Percentiles rank a stretch among this genome's conserved stretches.
These are phyloP conservation scores for Spathaspora arborariae DNA, from an alignment of 805 yeast species.

Conservation along the genomic window DNA sequence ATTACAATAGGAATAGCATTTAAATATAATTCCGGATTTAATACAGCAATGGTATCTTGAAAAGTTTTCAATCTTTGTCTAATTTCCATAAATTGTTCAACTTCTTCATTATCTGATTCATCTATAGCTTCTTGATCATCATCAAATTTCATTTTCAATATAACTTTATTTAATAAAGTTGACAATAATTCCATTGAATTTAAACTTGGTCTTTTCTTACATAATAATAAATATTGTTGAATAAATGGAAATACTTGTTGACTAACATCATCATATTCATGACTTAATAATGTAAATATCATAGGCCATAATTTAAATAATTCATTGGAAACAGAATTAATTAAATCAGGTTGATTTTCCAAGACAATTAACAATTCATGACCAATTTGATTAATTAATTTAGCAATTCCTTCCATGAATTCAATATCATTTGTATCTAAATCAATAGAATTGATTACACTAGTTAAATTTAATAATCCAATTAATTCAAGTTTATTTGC, in stretches of 20 bases:
- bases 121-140: conserved; percentile 58
- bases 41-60: conserved; percentile 72
- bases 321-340: conserved; percentile 39
- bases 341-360: conserved; percentile 43
- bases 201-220: conserved; percentile 51
- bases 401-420: conserved; percentile 73
- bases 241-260: conserved; percentile 79
- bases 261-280: conserved; percentile 87
- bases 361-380: conserved; percentile 68
- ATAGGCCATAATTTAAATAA: conserved; percentile 68
- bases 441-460: conserved; percentile 36
- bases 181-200: conserved; percentile 49
- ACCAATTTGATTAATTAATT: conserved; percentile 69
- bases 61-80: conserved; percentile 70
- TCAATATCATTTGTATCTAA: conserved; percentile 47
- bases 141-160: conserved; percentile 77
- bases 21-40: conserved; percentile 57
- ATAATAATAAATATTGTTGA: conserved; percentile 64
- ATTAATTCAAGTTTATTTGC: conserved; percentile 66
- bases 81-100: conserved; percentile 75
- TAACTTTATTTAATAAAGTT: conserved; percentile 62
- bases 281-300: conserved; percentile 63
- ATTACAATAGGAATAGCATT: conserved; percentile 61
- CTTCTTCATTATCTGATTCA: conserved; percentile 64
- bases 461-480: conserved; percentile 62